A percentile compares a stretch with the other conserved stretches of the same genome.
Evolutionary conservation across 108 stramenopile species (phyloP).

Genomic region (Bacterosira constricta): DNA sequence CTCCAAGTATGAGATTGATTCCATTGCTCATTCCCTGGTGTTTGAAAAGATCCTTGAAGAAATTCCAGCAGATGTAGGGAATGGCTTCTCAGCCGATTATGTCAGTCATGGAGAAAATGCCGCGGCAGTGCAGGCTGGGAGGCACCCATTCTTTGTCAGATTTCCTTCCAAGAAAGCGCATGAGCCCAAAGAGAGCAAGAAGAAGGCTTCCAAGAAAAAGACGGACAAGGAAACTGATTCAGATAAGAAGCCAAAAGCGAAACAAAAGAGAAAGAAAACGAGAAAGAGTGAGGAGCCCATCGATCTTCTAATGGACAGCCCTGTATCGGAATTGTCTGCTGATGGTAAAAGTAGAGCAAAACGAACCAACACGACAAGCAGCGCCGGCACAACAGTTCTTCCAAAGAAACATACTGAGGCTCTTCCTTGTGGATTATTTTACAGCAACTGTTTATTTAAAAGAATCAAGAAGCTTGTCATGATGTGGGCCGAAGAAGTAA

Average conservation of each 20-base stretch:
- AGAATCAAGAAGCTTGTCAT: constrained; percentile 69
- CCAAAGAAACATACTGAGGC: constrained; percentile 58
- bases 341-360: constrained; percentile 20
- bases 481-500: constrained; percentile 86
- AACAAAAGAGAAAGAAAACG: neutral
- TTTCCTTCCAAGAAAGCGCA: constrained; percentile 51
- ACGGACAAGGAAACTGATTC: constrained; percentile 14
- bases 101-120: constrained; percentile 67
- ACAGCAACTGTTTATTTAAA: too few relatives aligned
- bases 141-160: constrained; percentile 63
- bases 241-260: constrained; percentile 11
- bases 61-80: constrained; percentile 36
- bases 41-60: constrained; percentile 79
- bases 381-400: constrained; percentile 44
- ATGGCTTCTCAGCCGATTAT: constrained; percentile 79
- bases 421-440: too few relatives aligned
- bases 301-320: neutral
- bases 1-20: constrained; percentile 70
- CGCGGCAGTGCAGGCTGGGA: constrained; percentile 41
- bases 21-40: constrained; percentile 72
- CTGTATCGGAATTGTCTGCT: neutral
- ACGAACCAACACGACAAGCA: too few relatives aligned
- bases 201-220: constrained; percentile 38
- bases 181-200: constrained; percentile 38
- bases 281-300: constrained; percentile 10